These are phyloP conservation scores for Psilocybe cubensis DNA, from an alignment of 768 basidiomycete species.

Conservation along the genomic window DNA sequence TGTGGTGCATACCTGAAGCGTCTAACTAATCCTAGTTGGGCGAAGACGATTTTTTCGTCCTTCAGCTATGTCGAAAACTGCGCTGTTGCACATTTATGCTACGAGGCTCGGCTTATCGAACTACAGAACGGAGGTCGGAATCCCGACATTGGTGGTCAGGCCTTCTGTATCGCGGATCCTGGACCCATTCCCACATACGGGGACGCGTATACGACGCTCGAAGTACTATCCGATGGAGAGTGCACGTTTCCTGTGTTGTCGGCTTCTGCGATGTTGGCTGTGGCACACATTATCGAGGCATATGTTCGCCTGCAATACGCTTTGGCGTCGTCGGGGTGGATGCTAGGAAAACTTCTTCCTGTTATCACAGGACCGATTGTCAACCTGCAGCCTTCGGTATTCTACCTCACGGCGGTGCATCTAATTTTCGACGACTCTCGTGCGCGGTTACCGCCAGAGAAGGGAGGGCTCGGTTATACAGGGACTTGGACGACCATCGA, in stretches of 20 bases:
- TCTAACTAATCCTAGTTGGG: slow-evolving; percentile 66
- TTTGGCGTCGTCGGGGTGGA: slow-evolving; percentile 33
- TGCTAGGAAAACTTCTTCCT: slow-evolving; percentile 39
- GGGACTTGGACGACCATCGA: slow-evolving; percentile 62
- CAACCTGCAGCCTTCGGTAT: slow-evolving; percentile 63
- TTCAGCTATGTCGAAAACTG: slow-evolving; percentile 81
- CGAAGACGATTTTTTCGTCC: slow-evolving; percentile 57
- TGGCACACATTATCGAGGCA: slow-evolving; percentile 62
- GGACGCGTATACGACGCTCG: slow-evolving; percentile 60
- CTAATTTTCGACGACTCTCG: slow-evolving; percentile 70
- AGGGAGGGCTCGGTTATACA: slow-evolving; percentile 67
- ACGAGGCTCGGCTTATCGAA: slow-evolving; percentile 73
- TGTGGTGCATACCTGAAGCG: slow-evolving; percentile 67
- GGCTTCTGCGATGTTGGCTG: slow-evolving; percentile 63
- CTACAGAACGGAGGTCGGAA: slow-evolving; percentile 31
- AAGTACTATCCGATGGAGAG: slow-evolving; percentile 59
- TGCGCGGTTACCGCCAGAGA: slow-evolving; percentile 52
- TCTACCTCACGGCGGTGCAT: slow-evolving; percentile 55
- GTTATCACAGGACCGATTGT: slow-evolving; percentile 50
- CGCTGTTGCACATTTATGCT: slow-evolving; percentile 70
- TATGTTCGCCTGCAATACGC: slow-evolving; percentile 53
- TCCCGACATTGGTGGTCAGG: slow-evolving; percentile 76
- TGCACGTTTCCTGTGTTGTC: slow-evolving; percentile 59
- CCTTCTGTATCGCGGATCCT: slow-evolving; percentile 68
- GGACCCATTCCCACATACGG: slow-evolving; percentile 65